Conservation (phyloP, 495 filamentous ascomycete species). For the Melanomma pulvis-pyrius region DNA sequence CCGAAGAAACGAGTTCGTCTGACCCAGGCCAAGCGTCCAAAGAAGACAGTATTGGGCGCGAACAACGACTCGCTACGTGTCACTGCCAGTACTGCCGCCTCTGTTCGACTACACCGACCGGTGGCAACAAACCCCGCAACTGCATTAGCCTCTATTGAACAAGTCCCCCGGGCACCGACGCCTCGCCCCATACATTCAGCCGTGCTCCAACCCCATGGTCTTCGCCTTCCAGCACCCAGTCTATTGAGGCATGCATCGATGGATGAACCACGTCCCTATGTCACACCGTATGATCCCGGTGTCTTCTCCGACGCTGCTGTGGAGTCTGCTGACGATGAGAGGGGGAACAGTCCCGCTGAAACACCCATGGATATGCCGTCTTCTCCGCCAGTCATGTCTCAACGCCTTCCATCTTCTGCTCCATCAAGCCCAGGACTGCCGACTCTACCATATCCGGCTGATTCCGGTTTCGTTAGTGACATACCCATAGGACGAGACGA, state of each 20-base stretch:
- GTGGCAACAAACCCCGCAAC: slow-evolving; percentile 61
- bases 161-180: slow-evolving; percentile 78
- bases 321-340: slow-evolving; percentile 38
- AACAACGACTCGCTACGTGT: slow-evolving; percentile 81
- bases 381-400: slow-evolving; percentile 36
- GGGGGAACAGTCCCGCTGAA: slow-evolving; percentile 30
- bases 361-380: slow-evolving; percentile 39
- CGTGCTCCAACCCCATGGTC: slow-evolving; percentile 17
- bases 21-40: slow-evolving; percentile 67
- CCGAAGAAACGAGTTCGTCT: slow-evolving; percentile 74
- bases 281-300: slow-evolving; percentile 25
- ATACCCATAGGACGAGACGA: slow-evolving; percentile 21
- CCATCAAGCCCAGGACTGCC: slow-evolving; percentile 39
- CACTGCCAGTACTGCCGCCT: slow-evolving; percentile 82
- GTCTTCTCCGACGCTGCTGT: slow-evolving; percentile 33
- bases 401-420: slow-evolving; percentile 19
- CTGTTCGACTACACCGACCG: slow-evolving; percentile 82
- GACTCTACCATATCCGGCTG: slow-evolving; percentile 23
- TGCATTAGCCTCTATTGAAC: slow-evolving; percentile 63
- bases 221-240: slow-evolving; percentile 33
- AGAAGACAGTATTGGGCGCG: slow-evolving; percentile 67
- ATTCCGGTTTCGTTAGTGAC: slow-evolving; percentile 40
- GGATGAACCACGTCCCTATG: slow-evolving; percentile 11
- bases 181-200: slow-evolving; percentile 49
- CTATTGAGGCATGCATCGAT: slow-evolving; percentile 30